Conservation (phyloP, 352 stramenopile genomes). For the Globisporangium carolinianum region DNA sequence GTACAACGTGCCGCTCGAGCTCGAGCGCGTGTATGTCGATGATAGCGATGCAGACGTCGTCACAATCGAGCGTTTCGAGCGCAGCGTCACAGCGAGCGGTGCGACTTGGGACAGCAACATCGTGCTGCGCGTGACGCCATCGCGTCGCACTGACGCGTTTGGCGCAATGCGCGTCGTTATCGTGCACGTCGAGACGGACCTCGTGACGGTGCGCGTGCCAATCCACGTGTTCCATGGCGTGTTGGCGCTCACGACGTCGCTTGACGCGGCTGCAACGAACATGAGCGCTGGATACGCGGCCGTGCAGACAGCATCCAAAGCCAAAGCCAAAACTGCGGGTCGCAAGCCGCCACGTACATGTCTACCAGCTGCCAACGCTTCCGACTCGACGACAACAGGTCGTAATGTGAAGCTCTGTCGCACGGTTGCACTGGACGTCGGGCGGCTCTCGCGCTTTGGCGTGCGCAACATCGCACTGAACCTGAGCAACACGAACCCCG, state of each 20-base stretch:
- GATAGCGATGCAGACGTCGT: conserved; percentile 16
- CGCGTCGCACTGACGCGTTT: neutral
- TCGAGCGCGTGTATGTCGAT: conserved; percentile 35
- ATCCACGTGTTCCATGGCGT: conserved; percentile 32
- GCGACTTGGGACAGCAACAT: conserved; percentile 24
- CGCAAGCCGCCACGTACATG: conserved; percentile 4
- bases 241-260: conserved; percentile 11
- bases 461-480: conserved; percentile 26
- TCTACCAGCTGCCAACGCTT: neutral
- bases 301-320: too few species aligned
- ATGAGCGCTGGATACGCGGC: neutral
- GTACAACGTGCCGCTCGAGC: conserved; percentile 34
- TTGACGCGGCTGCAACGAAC: neutral
- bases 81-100: conserved; percentile 12
- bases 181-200: conserved; percentile 36
- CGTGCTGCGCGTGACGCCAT: conserved; percentile 19
- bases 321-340: neutral
- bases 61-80: conserved; percentile 23
- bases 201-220: conserved; percentile 23
- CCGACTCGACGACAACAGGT: too few species aligned
- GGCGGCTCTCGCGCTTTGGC: conserved; percentile 24
- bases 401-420: conserved; percentile 23
- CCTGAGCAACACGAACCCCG: conserved; percentile 42
- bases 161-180: conserved; percentile 11
- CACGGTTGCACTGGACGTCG: conserved; percentile 34